These are phyloP conservation scores for Styphnolobium japonicum DNA, from an alignment of 306 rosid genomes.

Conservation along the genomic window DNA sequence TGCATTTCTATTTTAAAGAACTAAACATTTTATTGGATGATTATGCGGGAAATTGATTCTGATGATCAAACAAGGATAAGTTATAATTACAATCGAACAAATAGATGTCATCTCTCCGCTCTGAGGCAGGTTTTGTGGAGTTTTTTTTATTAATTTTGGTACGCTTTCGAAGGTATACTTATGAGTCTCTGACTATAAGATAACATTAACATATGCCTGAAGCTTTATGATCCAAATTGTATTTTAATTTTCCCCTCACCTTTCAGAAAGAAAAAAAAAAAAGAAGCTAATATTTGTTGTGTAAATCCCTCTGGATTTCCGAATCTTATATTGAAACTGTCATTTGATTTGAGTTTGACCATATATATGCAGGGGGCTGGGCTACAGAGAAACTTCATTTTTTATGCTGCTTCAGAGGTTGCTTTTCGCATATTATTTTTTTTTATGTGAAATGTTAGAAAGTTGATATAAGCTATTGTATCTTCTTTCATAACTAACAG, in stretches of 20 bases:
- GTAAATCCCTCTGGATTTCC: background rate
- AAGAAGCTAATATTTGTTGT: background rate
- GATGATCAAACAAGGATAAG: slow-evolving; percentile 8
- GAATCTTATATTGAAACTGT: background rate
- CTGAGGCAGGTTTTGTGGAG: background rate
- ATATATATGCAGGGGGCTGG: slow-evolving; percentile 60
- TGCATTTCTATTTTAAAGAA: background rate
- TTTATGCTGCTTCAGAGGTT: slow-evolving; percentile 64
- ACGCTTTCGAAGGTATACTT: background rate
- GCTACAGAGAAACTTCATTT: slow-evolving; percentile 55
- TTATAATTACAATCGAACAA: background rate
- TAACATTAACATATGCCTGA: background rate
- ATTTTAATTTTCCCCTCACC: background rate
- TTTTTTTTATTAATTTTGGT: background rate
- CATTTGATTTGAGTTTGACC: background rate
- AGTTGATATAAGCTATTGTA: background rate
- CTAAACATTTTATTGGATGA: slow-evolving; percentile 7
- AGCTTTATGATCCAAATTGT: background rate
- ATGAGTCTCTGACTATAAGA: background rate
- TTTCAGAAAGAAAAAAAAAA: background rate
- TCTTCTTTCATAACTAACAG: slow-evolving; percentile 40
- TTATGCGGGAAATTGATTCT: slow-evolving; percentile 17
- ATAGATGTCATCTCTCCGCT: slow-evolving; percentile 6
- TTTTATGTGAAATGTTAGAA: slow-evolving; percentile 19
- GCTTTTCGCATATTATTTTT: background rate